phyloP scores from a whole-genome alignment of 1,139 yeast genomes.

The Suhomyces maxii region DNA sequence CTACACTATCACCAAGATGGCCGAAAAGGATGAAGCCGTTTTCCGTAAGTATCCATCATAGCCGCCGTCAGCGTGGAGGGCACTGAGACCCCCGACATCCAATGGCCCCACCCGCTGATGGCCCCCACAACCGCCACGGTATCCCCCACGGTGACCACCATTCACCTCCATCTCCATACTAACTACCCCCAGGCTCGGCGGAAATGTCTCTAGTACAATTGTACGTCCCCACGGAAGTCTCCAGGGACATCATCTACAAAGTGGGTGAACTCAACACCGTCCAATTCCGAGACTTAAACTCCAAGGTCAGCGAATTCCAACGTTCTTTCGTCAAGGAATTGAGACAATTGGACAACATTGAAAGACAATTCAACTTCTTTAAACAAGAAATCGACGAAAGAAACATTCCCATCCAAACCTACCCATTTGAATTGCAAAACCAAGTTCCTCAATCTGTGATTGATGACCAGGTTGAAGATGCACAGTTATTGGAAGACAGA shows the following conservation, averaged over 20 bases:
- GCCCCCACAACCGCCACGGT: neutral
- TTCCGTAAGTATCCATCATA: constrained; percentile 49
- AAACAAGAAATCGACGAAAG: constrained; percentile 49
- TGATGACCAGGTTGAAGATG: constrained; percentile 71
- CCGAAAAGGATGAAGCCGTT: constrained; percentile 61
- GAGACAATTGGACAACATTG: constrained; percentile 65
- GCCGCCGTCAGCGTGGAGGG: neutral
- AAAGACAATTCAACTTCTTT: constrained; percentile 60
- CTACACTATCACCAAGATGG: constrained; percentile 13
- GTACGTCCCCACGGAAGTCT: constrained; percentile 69
- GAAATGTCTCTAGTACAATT: constrained; percentile 76
- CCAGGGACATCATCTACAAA: constrained; percentile 63
- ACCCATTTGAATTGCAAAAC: constrained; percentile 44
- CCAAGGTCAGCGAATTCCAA: constrained; percentile 68
- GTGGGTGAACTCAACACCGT: constrained; percentile 64
- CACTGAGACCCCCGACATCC: neutral
- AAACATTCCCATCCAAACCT: constrained; percentile 43
- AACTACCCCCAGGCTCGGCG: constrained; percentile 57
- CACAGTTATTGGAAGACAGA: constrained; percentile 51
- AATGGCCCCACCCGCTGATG: neutral
- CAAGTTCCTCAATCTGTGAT: constrained; percentile 61
- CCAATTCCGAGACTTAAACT: constrained; percentile 71
- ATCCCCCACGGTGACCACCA: neutral
- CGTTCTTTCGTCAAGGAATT: constrained; percentile 70
- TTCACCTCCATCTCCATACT: neutral